Percentiles rank a stretch among this genome's conserved stretches.
Conservation (phyloP, 225 moss, liverwort and hornwort genomes). For the Rhytidiadelphus loreus region DNA sequence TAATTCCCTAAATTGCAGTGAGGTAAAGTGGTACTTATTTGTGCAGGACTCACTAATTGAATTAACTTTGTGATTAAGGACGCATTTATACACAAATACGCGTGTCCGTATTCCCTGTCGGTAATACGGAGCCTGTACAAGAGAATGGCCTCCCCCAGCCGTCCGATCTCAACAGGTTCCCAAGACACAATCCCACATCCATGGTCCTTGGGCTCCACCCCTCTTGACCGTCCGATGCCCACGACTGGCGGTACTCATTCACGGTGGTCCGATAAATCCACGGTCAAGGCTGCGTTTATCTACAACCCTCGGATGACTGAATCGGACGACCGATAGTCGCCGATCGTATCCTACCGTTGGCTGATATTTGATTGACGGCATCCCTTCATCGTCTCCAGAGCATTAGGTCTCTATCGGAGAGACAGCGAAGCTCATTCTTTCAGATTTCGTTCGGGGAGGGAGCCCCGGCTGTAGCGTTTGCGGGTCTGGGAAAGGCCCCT, state of each 20-base stretch:
- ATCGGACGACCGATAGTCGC: background rate
- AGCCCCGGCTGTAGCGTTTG: background rate
- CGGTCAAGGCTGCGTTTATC: background rate
- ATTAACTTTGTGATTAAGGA: background rate
- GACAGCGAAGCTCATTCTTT: background rate
- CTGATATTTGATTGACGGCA: background rate
- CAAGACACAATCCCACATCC: background rate
- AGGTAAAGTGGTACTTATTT: too few species aligned
- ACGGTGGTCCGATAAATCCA: background rate
- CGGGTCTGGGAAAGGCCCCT: conserved; percentile 2
- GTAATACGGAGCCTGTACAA: background rate
- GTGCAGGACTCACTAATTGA: too few species aligned
- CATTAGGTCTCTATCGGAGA: background rate
- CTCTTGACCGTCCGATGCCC: background rate
- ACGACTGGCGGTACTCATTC: conserved; percentile 1
- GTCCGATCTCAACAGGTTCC: background rate
- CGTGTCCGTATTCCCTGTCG: background rate
- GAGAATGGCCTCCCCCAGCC: background rate
- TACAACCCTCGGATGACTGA: background rate
- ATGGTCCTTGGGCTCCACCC: background rate
- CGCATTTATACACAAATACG: background rate
- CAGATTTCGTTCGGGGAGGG: background rate
- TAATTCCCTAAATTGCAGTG: background rate
- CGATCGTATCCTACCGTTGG: rapidly evolving
- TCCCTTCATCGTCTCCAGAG: background rate